A percentile compares a stretch with the other conserved stretches of the same genome.
These are phyloP conservation scores for Rhizophagus prolifer DNA, from an alignment of 192 early-diverging fungal genomes.

Conservation along the genomic window DNA sequence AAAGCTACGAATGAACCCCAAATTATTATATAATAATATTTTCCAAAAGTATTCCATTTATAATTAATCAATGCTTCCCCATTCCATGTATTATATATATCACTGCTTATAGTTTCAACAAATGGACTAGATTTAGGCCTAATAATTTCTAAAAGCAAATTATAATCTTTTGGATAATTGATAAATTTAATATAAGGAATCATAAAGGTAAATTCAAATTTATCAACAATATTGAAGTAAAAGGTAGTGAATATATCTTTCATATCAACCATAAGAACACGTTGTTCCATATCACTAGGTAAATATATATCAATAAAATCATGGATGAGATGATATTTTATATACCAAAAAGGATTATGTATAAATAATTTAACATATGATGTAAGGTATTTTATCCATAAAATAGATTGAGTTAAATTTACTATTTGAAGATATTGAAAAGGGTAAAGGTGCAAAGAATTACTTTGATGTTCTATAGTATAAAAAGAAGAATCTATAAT, in stretches of 20 bases:
- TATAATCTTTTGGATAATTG: background rate
- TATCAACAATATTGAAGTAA: too few species aligned
- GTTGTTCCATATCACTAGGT: too few species aligned
- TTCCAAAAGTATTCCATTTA: slow-evolving; percentile 10
- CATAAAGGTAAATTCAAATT: background rate
- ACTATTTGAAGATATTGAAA: too few species aligned
- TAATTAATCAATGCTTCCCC: background rate
- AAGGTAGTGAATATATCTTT: too few species aligned
- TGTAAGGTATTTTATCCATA: too few species aligned
- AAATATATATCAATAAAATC: too few species aligned
- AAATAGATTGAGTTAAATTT: too few species aligned
- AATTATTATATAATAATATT: background rate
- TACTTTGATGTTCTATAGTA: background rate
- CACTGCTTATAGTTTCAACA: background rate
- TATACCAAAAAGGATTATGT: too few species aligned
- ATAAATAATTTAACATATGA: too few species aligned
- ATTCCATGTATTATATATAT: slow-evolving; percentile 2
- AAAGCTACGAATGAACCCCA: background rate
- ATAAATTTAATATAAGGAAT: background rate
- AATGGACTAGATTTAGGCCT: background rate
- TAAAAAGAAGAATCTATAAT: background rate
- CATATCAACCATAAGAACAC: too few species aligned
- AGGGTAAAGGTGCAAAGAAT: too few species aligned
- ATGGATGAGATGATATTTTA: too few species aligned
- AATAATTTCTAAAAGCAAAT: background rate